Evolutionary conservation across 2,329 filamentous ascomycete genomes (phyloP).

Genomic region (Calonectria hongkongensis): DNA sequence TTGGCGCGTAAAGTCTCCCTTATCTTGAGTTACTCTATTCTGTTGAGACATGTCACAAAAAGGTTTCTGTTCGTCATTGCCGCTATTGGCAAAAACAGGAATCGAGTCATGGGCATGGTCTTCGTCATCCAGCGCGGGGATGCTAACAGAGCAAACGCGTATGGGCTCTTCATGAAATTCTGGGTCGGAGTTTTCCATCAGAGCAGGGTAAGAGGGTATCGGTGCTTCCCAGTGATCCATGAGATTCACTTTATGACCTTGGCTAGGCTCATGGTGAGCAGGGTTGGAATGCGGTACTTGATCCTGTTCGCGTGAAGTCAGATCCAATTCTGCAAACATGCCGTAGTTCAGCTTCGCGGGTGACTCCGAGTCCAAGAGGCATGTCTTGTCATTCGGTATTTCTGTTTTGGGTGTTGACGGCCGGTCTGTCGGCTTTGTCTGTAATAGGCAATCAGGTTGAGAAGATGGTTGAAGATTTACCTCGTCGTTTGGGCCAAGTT

Average conservation of each 20-base stretch:
- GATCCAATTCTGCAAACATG: conserved; percentile 24
- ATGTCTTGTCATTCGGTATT: background rate
- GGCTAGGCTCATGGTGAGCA: background rate
- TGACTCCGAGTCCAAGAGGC: conserved; percentile 34
- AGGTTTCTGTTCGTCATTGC: conserved; percentile 32
- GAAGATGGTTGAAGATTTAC: background rate
- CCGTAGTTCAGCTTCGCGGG: conserved; percentile 31
- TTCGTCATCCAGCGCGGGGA: background rate
- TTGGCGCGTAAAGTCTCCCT: conserved; percentile 38
- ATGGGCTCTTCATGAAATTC: background rate
- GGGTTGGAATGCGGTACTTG: background rate
- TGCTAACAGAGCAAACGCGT: background rate
- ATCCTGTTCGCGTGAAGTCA: background rate
- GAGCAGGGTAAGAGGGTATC: conserved; percentile 35
- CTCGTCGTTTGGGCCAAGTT: background rate
- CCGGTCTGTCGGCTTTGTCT: background rate
- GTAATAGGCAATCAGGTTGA: background rate
- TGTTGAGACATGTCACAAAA: conserved; percentile 52
- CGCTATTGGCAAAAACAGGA: conserved; percentile 41
- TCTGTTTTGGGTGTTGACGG: background rate
- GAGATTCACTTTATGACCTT: conserved; percentile 29
- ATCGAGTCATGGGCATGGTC: conserved; percentile 14
- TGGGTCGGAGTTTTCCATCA: conserved; percentile 41
- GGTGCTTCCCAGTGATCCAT: conserved; percentile 43
- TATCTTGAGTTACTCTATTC: conserved; percentile 28